Conservation (phyloP, 2,329 filamentous ascomycete species). For the Hymenoscyphus infarciens region DNA sequence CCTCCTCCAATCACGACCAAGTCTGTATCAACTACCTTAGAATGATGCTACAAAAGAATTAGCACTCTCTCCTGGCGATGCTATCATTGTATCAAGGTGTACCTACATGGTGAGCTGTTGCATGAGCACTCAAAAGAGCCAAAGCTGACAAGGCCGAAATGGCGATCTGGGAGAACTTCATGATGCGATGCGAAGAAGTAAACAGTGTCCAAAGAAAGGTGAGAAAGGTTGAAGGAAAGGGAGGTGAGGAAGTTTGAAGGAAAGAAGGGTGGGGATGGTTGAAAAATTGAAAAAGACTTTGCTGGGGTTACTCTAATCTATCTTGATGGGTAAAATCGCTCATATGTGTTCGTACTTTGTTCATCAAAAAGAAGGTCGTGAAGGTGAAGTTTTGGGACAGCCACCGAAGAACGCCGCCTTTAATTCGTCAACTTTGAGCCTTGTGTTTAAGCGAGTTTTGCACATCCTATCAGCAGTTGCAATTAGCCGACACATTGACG, state of each 20-base stretch:
- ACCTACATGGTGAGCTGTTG: not conserved
- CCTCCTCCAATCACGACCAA: not conserved
- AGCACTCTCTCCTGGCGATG: not conserved
- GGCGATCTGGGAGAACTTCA: not conserved
- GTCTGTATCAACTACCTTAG: not conserved
- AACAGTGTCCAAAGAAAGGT: not conserved
- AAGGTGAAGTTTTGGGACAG: no score
- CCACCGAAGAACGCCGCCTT: no score
- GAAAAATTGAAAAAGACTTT: no score
- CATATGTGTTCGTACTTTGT: no score
- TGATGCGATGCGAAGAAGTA: not conserved
- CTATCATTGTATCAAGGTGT: not conserved
- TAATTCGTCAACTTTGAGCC: no score
- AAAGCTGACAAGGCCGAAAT: not conserved
- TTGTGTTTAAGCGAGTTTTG: no score
- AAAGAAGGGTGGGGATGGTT: no score
- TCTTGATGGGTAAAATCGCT: no score
- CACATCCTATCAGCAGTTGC: no score
- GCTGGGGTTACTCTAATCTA: no score
- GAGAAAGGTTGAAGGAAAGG: not conserved
- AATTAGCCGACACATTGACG: no score
- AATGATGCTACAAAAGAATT: not conserved
- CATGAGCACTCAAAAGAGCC: not conserved
- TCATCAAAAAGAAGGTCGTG: no score
- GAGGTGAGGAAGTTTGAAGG: not conserved